Base-by-base conservation (phyloP, 352 stramenopile species). In the Salisapilia sapeloensis region DNA sequence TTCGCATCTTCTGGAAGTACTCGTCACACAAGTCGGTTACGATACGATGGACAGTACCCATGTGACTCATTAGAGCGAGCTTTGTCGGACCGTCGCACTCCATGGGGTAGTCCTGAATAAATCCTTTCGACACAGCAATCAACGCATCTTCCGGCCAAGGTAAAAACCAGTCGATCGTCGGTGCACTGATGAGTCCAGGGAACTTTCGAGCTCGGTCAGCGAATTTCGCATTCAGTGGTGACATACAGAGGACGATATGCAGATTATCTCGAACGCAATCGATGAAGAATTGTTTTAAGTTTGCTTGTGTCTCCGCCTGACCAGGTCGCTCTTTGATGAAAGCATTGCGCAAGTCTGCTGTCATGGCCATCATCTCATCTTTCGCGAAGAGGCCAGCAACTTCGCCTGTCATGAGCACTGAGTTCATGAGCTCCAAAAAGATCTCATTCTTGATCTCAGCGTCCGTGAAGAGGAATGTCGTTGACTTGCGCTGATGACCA, bases 161-260 rank as follows among this genome's bases (percentile, higher is more conserved):
- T 26, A 98, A 57, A 62, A 98, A 98, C 93, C 93, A 99, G 39
- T 99, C 94, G 45, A 99, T 98, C 3, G 94, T 98, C n/a, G 91
- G 92, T 3, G 83, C 89, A 29, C 72, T 96, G 36, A 98, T 96
- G 17, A 99, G 61, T 4, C 93, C 89, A 6, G 94, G 94, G 53
- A 98, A 98, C 44, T 98, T 98, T 2, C 92, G 71, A 4, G 93
- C 93, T 12, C 94, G 72, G 10, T 96, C 82, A 0, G 91, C 81
- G 58, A 99, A 99, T 48, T 97, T 97, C 0, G 92, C 77, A 48
- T 97, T 98, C 45, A 98, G 64, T n/a, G 94, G 94, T 28, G 92
- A 98, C 93, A 99, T 98, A 56, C 93, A 99, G 16, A 99, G 61
- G 34, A 98, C 93, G 2, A 99, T 74, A 54, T 99, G 94, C 17